phyloP scores from a whole-genome alignment of 805 yeast species.

The Starmerella geochares region DNA sequence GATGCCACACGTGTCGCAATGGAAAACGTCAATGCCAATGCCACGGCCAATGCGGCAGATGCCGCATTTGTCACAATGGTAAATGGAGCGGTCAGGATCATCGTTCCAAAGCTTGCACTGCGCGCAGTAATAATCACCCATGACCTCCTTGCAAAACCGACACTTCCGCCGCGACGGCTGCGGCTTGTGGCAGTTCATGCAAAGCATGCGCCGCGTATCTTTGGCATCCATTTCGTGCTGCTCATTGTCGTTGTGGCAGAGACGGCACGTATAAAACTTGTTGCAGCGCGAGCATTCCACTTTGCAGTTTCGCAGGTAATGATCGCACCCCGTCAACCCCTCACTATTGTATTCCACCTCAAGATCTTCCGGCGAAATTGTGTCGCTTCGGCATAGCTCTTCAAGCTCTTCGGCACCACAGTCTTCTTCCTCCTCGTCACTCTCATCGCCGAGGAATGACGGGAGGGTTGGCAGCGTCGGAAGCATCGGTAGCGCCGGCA shows the following conservation, averaged over 20 bases:
- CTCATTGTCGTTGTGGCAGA: constrained; percentile 67
- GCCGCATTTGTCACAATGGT: constrained; percentile 88
- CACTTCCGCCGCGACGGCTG: constrained; percentile 68
- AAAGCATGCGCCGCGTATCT: constrained; percentile 57
- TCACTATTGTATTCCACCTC: constrained; percentile 32
- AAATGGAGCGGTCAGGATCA: constrained; percentile 61
- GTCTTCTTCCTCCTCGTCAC: constrained; percentile 13
- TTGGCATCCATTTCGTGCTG: constrained; percentile 50
- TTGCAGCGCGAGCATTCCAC: constrained; percentile 67
- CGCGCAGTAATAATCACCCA: constrained; percentile 69
- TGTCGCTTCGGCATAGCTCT: constrained; percentile 31
- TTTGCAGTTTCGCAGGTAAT: constrained; percentile 76
- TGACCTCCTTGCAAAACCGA: constrained; percentile 50
- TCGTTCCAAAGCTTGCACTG: constrained; percentile 76
- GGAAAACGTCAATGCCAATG: constrained; percentile 78
- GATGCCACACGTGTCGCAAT: constrained; percentile 80
- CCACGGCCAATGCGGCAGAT: constrained; percentile 88
- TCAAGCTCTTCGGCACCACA: constrained; percentile 4
- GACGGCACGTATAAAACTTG: constrained; percentile 70
- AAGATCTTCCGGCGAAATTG: constrained; percentile 36
- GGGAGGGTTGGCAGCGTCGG: constrained; percentile 4
- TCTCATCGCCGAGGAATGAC: constrained; percentile 10
- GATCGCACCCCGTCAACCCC: constrained; percentile 61
- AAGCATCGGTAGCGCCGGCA: background rate
- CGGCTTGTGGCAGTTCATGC: constrained; percentile 69